Evolutionary conservation across 208 protist genomes (phyloP), one percentile per base, ranked within the genome.

Genomic region (Porcisia hertigi): DNA sequence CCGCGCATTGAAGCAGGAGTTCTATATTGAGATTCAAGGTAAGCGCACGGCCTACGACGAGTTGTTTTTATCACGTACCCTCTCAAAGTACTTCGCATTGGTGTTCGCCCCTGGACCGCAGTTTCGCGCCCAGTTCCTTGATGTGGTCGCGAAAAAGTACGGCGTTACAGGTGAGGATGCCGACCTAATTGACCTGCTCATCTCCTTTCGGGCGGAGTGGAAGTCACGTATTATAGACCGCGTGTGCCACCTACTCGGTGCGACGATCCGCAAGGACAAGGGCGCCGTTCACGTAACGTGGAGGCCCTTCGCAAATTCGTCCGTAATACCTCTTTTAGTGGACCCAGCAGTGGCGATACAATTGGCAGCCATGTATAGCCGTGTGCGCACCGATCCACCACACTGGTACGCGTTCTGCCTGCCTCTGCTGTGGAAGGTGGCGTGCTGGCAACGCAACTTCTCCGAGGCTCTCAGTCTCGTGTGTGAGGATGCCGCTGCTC

Each of bases 41-140:
- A 93, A 93, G 71, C 87, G 89, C 59, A 84, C 84, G 6, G 91
- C 91, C n/a, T 94, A 96, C 79, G 88, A 93, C 78, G 87, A 96
- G 57, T 72, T 76, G 6, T 75, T 76, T 14, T 59, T 93, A 45
- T 63, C 80, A 9, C 72, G 78, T 8, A 75, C 73, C 20, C 84
- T 96, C 16, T 88, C 85, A 8, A 85, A 84, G 49, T 86, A 94
- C 74, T 80, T 96, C 20, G 88, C 73, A 63, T 72, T 78, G 43
- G 88, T 75, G 30, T 94, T 96, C 73, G 77, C 79, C 1, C 72
- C 81, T 1, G 30, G 30, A 25, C 43, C 71, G 5, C 66, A 86
- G 58, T 96, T 92, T 57, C 88, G 84, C 52, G 62, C 69, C 30
- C 59, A 75, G 8, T 90, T 94, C 69, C 78, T 94, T 6, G 84